These are phyloP conservation scores for Penicillium ochrochloron DNA, from an alignment of 495 filamentous ascomycete species.

Conservation along the genomic window DNA sequence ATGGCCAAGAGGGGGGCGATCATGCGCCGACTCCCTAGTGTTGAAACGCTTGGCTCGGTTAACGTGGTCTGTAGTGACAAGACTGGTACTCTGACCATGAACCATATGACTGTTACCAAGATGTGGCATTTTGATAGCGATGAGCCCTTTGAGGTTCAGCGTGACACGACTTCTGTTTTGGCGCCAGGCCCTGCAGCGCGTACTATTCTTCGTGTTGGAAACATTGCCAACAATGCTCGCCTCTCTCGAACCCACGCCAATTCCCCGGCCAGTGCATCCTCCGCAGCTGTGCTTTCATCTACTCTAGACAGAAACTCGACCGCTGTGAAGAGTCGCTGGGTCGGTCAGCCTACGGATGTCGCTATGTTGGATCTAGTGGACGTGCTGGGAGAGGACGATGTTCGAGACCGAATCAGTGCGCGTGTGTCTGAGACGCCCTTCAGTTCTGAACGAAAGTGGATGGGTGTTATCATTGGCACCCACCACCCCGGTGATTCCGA, in stretches of 20 bases:
- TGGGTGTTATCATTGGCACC: conserved; percentile 85
- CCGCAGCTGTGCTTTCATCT: conserved; percentile 76
- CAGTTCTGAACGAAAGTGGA: conserved; percentile 98
- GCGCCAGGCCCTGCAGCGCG: conserved; percentile 72
- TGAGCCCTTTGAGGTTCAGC: conserved; percentile 73
- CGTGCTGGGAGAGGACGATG: conserved; percentile 85
- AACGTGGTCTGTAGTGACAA: conserved; percentile 99
- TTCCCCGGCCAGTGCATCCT: conserved; percentile 67
- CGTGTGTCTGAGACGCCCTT: conserved; percentile 88
- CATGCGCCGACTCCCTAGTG: conserved; percentile 91
- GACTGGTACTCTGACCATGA: conserved; percentile 93
- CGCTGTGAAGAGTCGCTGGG: conserved; percentile 81
- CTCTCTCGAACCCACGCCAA: conserved; percentile 65
- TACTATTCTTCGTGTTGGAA: conserved; percentile 85
- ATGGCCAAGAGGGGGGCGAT: conserved; percentile 96
- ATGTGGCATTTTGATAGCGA: conserved; percentile 87
- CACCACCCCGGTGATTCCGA: conserved; percentile 56
- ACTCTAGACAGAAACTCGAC: conserved; percentile 67
- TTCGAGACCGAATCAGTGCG: conserved; percentile 78
- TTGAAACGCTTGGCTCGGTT: conserved; percentile 96
- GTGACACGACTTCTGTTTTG: conserved; percentile 61
- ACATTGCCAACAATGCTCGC: conserved; percentile 94
- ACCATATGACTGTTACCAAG: conserved; percentile 97
- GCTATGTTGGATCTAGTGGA: conserved; percentile 93
- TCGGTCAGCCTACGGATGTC: conserved; percentile 96